These are phyloP conservation scores for Kurtzmaniella quercitrusa DNA, from an alignment of 1,139 yeast genomes.

Conservation along the genomic window DNA sequence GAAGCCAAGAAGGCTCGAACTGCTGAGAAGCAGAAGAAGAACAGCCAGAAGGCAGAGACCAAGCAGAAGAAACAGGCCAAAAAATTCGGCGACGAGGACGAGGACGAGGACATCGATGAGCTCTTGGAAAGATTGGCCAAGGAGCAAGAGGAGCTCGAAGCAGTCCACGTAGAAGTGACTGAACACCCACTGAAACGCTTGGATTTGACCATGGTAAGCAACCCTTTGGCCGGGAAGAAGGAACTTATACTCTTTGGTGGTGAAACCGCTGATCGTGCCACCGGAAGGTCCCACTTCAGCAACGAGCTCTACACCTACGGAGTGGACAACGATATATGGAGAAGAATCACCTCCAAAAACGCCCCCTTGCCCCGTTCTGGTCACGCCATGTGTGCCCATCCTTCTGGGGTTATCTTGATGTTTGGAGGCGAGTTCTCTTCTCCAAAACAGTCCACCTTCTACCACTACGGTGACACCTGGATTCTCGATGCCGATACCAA, in stretches of 20 bases:
- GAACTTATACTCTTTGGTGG: constrained; percentile 91
- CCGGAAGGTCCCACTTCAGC: constrained; percentile 55
- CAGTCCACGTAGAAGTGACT: constrained; percentile 57
- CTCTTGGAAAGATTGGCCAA: constrained; percentile 72
- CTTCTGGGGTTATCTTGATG: constrained; percentile 77
- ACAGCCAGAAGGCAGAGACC: constrained; percentile 62
- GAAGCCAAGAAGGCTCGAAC: constrained; percentile 89
- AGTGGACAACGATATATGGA: constrained; percentile 80
- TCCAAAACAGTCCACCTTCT: constrained; percentile 92
- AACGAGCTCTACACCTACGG: constrained; percentile 77
- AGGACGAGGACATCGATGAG: constrained; percentile 84
- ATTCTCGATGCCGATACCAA: constrained; percentile 75
- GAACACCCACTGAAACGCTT: constrained; percentile 51
- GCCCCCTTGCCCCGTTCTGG: constrained; percentile 92
- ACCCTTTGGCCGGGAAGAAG: constrained; percentile 69
- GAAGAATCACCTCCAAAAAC: constrained; percentile 72
- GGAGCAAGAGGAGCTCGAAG: constrained; percentile 76
- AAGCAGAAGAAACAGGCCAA: constrained; percentile 74
- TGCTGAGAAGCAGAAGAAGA: constrained; percentile 81
- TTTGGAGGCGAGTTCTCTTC: constrained; percentile 98
- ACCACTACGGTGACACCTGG: constrained; percentile 97
- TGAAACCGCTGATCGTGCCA: constrained; percentile 57
- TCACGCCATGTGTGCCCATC: constrained; percentile 91
- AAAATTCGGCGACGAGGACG: constrained; percentile 75
- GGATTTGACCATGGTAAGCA: constrained; percentile 71